Base-by-base conservation (phyloP, 2,329 filamentous ascomycete genomes). In the Ophiostoma pallidulum region DNA sequence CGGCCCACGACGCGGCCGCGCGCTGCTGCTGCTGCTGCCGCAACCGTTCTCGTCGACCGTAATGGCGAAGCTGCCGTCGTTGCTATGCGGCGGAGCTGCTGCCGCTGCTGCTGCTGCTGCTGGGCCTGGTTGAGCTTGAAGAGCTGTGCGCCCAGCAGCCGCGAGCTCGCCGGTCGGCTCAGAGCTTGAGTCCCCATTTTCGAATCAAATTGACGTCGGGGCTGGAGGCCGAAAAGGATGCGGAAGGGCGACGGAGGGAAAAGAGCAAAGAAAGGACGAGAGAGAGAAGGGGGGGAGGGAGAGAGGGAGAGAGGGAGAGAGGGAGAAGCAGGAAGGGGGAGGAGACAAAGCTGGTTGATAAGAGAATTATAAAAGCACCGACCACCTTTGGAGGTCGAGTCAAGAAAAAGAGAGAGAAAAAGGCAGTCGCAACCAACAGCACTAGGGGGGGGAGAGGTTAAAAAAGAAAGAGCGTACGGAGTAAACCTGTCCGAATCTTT, bases 141-240 rank as follows among this genome's bases (percentile, higher is more conserved):
- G 43, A 56, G 56, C 40, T 48, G 47, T 24, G 42, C 49, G 36
- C 45, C 43, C 37, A 59, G 58, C 48, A 58, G 49, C 40, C 54
- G 56, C 44, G 57, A 53, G 52, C 56, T 54, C 48, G 60, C 57
- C 51, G 64, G 57, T 54, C 59, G 60, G 51, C 57, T 53, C 41
- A 64, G 53, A 52, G 62, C 61, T 56, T 60, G 56, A 41, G 63
- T 58, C 55, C 61, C 59, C 61, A 64, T 64, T 51, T 55, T 36
- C 41, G 41, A 22, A 52, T 48, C 55, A 54, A n/a, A 57, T 58
- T 54, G 53, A 52, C n/a, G 32, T 14, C 18, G 13, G 10, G 32
- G 26, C 32, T 32, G 43, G 31, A 29, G 26, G 24, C 26, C n/a
- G 26, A 47, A 22, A 45, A 41, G 26, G 45, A 13, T 28, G 37